Evolutionary conservation across 2,329 filamentous ascomycete species (phyloP), one percentile per base, ranked within the genome.

Genomic region (Albifimbria verrucaria): DNA sequence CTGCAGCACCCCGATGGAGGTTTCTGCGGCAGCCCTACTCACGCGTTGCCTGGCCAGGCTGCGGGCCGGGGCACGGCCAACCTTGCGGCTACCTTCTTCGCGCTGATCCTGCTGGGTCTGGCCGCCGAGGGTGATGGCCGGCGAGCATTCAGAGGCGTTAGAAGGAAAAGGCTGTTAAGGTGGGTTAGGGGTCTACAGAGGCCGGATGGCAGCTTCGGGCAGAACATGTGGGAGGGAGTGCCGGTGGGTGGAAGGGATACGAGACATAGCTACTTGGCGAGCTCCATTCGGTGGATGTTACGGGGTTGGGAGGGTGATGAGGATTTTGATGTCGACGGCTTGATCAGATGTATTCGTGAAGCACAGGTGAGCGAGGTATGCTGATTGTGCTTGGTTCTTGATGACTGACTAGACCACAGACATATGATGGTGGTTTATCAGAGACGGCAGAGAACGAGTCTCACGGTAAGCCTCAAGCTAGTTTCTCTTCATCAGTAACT

Each of bases 11-110:
- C 89, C 0, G 77, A 82, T 32, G 94, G 94, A 24, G 94, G 94
- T 17, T 97, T 99, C 72, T 87, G 90, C 58, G 92, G 91, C 41
- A 92, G 90, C 57, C 88, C 92, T 2, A 90, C 81, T 71, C 68
- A 95, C 78, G 54, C 59, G 2, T 54, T 65, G 10, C 44, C 51
- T 1, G 66, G 61, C 2, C 62, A 65, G 65, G 82, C 66, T 72
- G 85, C 62, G 70, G 77, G 48, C 61, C 73, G 59, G 60, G 72
- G 72, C 12, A 68, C 71, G 5, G 79, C 92, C 1, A 96, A 93
- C 69, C 73, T 97, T 17, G 88, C 92, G 0, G 90, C 91, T 1
- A 97, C 92, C 0, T 93, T 89, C 68, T 97, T 97, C 71, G 92
- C 93, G 0, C 77, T 99, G 43, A 77, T 90, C 22, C 79, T 88